Evolutionary conservation across 176 grass and related monocot genomes (phyloP), one percentile per base, ranked within the genome.

Genomic region (Phragmites australis): DNA sequence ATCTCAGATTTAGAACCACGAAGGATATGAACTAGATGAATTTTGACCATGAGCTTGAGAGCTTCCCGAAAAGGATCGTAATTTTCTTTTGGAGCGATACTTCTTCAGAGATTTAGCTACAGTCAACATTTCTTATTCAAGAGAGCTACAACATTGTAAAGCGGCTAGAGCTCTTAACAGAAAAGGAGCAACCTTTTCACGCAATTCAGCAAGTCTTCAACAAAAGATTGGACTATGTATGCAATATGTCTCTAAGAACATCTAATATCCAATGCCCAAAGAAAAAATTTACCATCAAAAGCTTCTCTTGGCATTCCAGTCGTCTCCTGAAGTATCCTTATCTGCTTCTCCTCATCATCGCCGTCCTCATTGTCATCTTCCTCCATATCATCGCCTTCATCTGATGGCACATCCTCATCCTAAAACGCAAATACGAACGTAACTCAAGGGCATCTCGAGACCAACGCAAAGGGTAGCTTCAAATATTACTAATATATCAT

Each of bases 351-450:
- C 31, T 81, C 77, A n/a, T 88, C 72, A 1, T 82, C 85, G 9
- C 74, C 85, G 6, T 81, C 89, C 11, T 58, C 83, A 18, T 74
- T 72, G 9, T 76, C 88, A 62, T 86, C 90, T 23, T 87, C 80
- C 1, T 85, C 91, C 66, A 88, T 87, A 64, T 93, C 88, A 8
- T 91, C 91, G 6, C 87, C 94, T 88, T 97, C 91, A 49, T 99
- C 96, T 21, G 96, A 99, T 40, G 88, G 78, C 57, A 99, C 88
- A 47, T 95, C 79, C 74, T 93, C 96, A 27, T 99, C 92, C 96
- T 99, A 76, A 27, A 75, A 87, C 31, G 25, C 55, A 82, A 40
- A 73, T 49, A 65, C 7, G 27, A 54, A 83, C 7, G 22, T 19
- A 43, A 51, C 51, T 74, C 0, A 62, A 27, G n/a, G 25, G 14